phyloP scores from a whole-genome alignment of 31 red algal genomes.

The Bonnemaisonia californica region DNA sequence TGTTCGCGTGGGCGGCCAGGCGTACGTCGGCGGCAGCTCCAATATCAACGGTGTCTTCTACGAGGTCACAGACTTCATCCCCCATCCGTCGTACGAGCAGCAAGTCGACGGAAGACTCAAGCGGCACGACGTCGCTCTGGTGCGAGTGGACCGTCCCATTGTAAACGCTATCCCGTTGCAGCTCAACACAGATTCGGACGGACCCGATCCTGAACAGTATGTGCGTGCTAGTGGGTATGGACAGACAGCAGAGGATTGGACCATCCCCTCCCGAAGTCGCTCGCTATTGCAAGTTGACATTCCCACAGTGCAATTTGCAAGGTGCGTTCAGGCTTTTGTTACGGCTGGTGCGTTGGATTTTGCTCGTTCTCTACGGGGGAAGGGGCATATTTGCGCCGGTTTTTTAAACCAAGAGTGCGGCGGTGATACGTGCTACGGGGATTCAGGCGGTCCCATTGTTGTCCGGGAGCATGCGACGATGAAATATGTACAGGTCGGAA shows the following conservation, averaged over 20 bases:
- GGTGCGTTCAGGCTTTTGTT: constrained; percentile 30
- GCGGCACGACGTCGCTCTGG: constrained; percentile 60
- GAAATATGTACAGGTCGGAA: constrained; percentile 56
- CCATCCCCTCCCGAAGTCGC: background rate
- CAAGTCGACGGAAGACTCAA: constrained; percentile 13
- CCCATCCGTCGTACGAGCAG: constrained; percentile 43
- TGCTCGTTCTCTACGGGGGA: constrained; percentile 29
- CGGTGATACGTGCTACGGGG: constrained; percentile 62
- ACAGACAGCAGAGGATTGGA: constrained; percentile 40
- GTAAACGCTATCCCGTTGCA: background rate
- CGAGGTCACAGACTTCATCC: constrained; percentile 1
- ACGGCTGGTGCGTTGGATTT: constrained; percentile 26
- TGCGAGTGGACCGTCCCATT: constrained; percentile 23
- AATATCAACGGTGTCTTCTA: constrained; percentile 6
- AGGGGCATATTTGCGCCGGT: constrained; percentile 59
- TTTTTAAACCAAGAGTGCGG: constrained; percentile 34
- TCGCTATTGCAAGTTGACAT: constrained; percentile 51
- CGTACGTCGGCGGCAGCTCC: constrained; percentile 32
- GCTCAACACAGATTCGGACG: constrained; percentile 12
- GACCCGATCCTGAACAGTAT: constrained; percentile 23
- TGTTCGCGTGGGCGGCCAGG: constrained; percentile 3
- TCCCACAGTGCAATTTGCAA: constrained; percentile 30
- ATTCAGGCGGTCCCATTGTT: constrained; percentile 64
- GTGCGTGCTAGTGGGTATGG: constrained; percentile 47
- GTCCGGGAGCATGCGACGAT: constrained; percentile 15